These are phyloP conservation scores for Fonticula alba DNA, from an alignment of 78 protist genomes.

Conservation along the genomic window DNA sequence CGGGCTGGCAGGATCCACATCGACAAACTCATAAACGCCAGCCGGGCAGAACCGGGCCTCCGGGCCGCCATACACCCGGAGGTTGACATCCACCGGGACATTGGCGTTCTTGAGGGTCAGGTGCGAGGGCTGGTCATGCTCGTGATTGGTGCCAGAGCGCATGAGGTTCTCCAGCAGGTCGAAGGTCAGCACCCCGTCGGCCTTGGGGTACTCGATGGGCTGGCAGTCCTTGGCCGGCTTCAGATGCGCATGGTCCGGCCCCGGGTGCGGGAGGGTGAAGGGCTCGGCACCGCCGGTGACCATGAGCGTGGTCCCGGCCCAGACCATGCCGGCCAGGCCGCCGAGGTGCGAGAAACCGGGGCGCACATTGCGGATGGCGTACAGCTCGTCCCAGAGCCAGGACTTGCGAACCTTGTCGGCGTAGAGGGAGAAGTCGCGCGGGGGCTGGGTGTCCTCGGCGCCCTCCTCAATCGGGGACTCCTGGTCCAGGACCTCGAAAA, in stretches of 20 bases:
- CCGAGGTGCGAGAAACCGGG: constrained; percentile 52
- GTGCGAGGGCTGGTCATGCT: constrained; percentile 78
- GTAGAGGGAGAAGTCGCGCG: too few relatives aligned
- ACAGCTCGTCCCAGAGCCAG: constrained; percentile 73
- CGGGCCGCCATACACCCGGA: constrained; percentile 56
- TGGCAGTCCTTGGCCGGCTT: constrained; percentile 39
- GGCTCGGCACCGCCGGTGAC: constrained; percentile 54
- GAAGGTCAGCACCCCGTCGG: constrained; percentile 74
- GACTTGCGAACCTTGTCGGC: constrained; percentile 30
- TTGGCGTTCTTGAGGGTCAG: constrained; percentile 26
- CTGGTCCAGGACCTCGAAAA: constrained; percentile 12
- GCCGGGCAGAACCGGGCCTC: constrained; percentile 90
- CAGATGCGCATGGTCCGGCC: constrained; percentile 30
- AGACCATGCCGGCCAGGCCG: not conserved
- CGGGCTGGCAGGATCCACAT: not conserved
- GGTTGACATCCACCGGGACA: constrained; percentile 29
- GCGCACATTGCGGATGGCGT: constrained; percentile 51
- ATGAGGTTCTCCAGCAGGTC: constrained; percentile 68
- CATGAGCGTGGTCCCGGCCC: constrained; percentile 5
- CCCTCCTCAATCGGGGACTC: constrained; percentile 6
- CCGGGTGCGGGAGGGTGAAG: constrained; percentile 38
- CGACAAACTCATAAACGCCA: constrained; percentile 79
- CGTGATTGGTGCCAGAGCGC: constrained; percentile 76
- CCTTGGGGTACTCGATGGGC: constrained; percentile 81
- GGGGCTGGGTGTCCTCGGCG: not conserved